Evolutionary conservation across 805 yeast genomes (phyloP), one percentile per base, ranked within the genome.

Genomic region (Metschnikowia drakensbergensis): DNA sequence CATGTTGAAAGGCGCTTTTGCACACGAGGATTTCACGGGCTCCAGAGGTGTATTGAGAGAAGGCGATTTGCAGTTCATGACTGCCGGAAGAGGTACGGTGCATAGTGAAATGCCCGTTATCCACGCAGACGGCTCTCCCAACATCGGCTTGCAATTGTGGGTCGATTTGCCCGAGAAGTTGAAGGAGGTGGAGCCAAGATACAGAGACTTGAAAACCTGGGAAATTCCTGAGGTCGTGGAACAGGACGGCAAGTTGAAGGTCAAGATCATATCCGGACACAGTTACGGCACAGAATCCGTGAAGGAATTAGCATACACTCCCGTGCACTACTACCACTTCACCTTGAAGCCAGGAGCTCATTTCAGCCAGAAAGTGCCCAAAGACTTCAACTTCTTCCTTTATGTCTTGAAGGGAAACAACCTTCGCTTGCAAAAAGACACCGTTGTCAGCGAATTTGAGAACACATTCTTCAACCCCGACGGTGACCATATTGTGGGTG

Each of bases 11-110:
- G 92, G 92, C 35, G 79, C 77, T 55, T 68, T 86, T 66, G 86
- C 88, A 6, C 95, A 86, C 63, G 90, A 85, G 62, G 97, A 89
- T 64, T 88, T 89, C 68, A 86, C 95, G 2, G 96, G 96, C 1
- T 71, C 85, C n/a, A 75, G 78, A 46, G 96, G 96, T 47, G 74
- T 87, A 6, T 68, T 89, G 46, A 75, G 79, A 53, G 81, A 88
- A 6, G 96, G 96, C 48, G 97, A 89, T 63, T 71, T 90, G 55
- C 97, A 89, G 65, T 88, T 89, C 65, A 89, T 89, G 96, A 89
- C 96, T 25, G 96, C 96, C 4, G 96, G 96, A 51, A 79, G 77
- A 58, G 97, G 95, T 44, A 81, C 88, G 35, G 86, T 86, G 46
- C 96, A 88, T 64, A 79, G 89, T 1, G 96, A 89, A 62, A 88